Base-by-base conservation (phyloP, 2,329 filamentous ascomycete species). In the Claviceps paspali region DNA sequence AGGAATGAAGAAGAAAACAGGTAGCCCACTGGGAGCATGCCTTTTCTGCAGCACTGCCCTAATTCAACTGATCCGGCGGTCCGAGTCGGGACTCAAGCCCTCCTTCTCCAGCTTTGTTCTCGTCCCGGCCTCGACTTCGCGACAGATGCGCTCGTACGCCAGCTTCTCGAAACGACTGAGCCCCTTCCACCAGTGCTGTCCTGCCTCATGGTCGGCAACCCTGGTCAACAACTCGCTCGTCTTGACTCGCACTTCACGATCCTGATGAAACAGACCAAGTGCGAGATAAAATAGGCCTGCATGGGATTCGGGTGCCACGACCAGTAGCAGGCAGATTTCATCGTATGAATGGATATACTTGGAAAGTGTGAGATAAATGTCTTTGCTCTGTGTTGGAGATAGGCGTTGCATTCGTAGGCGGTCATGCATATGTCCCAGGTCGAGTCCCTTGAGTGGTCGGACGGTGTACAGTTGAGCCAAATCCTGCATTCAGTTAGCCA, bases 391-490 rank as follows among this genome's bases (percentile, higher is more conserved):
- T 4, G 75, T 63, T 3, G 83, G 75, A 2, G 73, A 77, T 1
- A 96, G 68, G 39, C 85, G 82, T 43, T 94, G 73, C 41, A 81
- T 80, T 17, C 87, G 79, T 5, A 98, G 68, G 7, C 86, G 83
- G 58, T 96, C 88, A 55, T 95, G 85, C 55, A 95, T 79, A 57
- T 96, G 87, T 47, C 87, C 78, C 8, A 98, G 64, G 54, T 98
- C 91, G 14, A 92, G 67, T n/a, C 77, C 73, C 45, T 85, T 82
- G 29, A 88, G 68, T 1, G 83, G 80, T 29, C 75, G 65, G 41
- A 76, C 60, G 2, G 67, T 71, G 53, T 79, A 79, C 11, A 78
- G 53, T 46, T 76, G 72, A 26, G 74, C 74, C 40, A 79, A 63
- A 54, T 82, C 76, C 75, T 81, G 43, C 10, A 5, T 11, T 2